Evolutionary conservation across 805 yeast genomes (phyloP), one percentile per base, ranked within the genome.

Genomic region (Candida ipomoeae): DNA sequence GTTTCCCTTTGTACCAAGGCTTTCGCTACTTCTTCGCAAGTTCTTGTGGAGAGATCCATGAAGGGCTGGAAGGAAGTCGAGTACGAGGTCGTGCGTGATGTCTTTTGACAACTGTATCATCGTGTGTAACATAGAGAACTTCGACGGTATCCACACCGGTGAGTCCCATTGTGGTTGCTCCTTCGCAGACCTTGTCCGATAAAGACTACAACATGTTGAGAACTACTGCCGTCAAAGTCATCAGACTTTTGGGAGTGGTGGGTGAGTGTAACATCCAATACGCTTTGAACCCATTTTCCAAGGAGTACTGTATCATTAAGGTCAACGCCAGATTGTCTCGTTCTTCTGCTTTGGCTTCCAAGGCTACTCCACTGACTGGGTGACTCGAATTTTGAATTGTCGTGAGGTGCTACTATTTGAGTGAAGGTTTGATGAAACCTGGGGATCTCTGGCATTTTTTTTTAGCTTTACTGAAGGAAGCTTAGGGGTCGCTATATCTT

Each of bases 51-150:
- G 77, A 83, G 84, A 67, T 89, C 97, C 43, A 88, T 92, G 96
- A 94, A 94, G 76, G 99, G 99, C 57, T 92, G 99, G 99, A 92
- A 92, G 71, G 99, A 92, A 75, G 87, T 92, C 62, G 99, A 92
- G 75, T 92, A 92, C 71, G 99, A 92, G 74, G 99, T 92, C 70
- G 99, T 92, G 49, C 89, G 99, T 71, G 99, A 92, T 74, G 91
- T 95, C 46, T 86, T n/a, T 83, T 62, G 97, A 89, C 71, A 92
- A 92, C 82, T 92, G 99, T 84, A 89, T 92, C 63, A 92, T 98
- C 44, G 99, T 92, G 55, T 92, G 99, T 82, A 92, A 92, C 76
- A 92, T 92, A 98, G 99, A 92, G 75, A 92, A 92, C 74, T 92
- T 92, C 60, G 99, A 92, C 73, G 99, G 99, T 68, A 91, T 92